Evolutionary conservation across 2,329 filamentous ascomycete species (phyloP).

Genomic region (Fusarium compactum): DNA sequence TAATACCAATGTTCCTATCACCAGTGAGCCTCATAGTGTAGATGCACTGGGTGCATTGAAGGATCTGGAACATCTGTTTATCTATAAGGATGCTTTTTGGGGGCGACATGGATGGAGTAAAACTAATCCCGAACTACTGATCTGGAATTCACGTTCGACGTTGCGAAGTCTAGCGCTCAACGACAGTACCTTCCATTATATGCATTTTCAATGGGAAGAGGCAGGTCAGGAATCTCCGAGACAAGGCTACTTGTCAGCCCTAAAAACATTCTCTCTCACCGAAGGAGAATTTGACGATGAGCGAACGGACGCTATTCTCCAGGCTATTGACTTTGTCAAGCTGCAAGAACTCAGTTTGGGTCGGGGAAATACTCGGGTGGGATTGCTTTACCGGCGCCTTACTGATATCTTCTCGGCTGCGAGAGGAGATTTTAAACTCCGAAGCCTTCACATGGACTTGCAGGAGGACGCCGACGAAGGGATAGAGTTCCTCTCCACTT

Average conservation of each 20-base stretch:
- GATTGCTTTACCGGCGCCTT: conserved; percentile 10
- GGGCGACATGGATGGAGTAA: not conserved
- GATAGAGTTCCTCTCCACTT: conserved; percentile 34
- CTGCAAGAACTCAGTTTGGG: conserved; percentile 23
- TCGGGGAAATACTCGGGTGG: not conserved
- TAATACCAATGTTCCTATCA: not conserved
- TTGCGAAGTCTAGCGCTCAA: conserved; percentile 9
- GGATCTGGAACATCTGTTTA: not conserved
- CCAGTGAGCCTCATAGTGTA: not conserved
- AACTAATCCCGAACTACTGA: not conserved
- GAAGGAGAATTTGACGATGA: not conserved
- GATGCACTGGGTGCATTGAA: conserved; percentile 4
- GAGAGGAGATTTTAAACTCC: conserved; percentile 6
- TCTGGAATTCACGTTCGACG: conserved; percentile 35
- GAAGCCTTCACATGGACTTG: conserved; percentile 10
- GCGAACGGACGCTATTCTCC: not conserved
- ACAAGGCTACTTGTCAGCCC: not conserved
- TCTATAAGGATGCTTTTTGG: not conserved
- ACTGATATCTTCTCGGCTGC: not conserved
- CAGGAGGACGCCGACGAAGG: not conserved
- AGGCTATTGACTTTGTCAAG: conserved; percentile 23
- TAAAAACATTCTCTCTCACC: conserved; percentile 23
- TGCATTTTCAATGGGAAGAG: not conserved
- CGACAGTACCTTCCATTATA: not conserved
- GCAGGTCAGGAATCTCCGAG: not conserved